Evolutionary conservation across 148 eudicot species (phyloP).

Genomic region (Fagopyrum esculentum): DNA sequence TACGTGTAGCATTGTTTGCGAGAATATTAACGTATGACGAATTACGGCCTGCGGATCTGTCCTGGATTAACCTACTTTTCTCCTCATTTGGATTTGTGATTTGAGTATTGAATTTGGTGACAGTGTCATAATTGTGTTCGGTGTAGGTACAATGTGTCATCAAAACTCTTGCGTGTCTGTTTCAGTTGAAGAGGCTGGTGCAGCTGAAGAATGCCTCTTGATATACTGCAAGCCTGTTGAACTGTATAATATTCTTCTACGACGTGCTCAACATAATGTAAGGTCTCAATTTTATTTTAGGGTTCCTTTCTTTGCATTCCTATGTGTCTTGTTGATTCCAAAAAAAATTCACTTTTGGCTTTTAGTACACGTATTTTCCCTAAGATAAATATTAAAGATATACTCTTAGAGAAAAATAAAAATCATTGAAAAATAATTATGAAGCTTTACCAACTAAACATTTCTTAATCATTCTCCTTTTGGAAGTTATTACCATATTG

Average conservation of each 20-base stretch:
- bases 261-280: conserved; percentile 71
- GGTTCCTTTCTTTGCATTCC: background rate
- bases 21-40: background rate
- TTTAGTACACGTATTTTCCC: background rate
- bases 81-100: background rate
- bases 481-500: background rate
- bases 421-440: background rate
- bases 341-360: background rate
- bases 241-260: conserved; percentile 86
- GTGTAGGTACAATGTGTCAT: conserved; percentile 54
- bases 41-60: background rate
- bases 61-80: background rate
- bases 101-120: conserved; percentile 6
- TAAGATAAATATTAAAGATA: background rate
- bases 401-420: background rate
- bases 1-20: background rate
- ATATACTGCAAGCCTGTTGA: conserved; percentile 91
- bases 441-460: background rate
- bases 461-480: background rate
- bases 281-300: conserved; percentile 16
- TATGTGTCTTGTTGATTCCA: background rate
- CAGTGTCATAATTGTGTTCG: background rate
- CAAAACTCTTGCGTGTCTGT: conserved; percentile 61
- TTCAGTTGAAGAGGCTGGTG: conserved; percentile 57
- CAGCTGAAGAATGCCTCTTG: conserved; percentile 79